Conservation (phyloP, 306 rosid genomes). For the Geum urbanum region DNA sequence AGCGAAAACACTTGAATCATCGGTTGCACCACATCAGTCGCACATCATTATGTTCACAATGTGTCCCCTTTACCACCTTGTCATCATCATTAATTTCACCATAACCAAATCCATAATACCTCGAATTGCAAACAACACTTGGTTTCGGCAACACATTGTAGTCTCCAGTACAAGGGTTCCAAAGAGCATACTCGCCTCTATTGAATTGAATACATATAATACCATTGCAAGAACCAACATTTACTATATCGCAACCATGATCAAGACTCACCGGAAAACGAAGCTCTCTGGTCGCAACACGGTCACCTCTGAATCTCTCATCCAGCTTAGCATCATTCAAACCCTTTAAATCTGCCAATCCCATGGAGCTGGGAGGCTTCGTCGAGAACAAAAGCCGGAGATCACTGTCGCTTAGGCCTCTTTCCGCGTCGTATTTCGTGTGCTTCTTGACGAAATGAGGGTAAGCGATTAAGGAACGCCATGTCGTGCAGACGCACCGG, state of each 20-base stretch:
- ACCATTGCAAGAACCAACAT: slow-evolving; percentile 6
- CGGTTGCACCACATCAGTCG: background rate
- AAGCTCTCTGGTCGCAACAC: background rate
- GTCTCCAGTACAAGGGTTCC: slow-evolving; percentile 17
- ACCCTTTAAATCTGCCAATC: background rate
- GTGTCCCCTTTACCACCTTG: background rate
- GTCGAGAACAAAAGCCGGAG: background rate
- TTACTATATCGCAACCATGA: background rate
- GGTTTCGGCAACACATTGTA: background rate
- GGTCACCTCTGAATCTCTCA: background rate
- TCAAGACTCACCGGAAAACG: background rate
- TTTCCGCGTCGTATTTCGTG: background rate
- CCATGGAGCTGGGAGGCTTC: background rate
- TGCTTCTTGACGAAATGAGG: slow-evolving; percentile 14
- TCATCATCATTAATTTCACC: slow-evolving; percentile 4
- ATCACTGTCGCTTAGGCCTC: background rate
- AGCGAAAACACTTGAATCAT: background rate
- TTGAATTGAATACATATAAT: background rate
- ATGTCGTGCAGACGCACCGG: slow-evolving; percentile 8
- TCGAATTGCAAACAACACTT: no score
- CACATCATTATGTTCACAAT: background rate
- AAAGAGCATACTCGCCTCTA: background rate
- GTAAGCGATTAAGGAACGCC: slow-evolving; percentile 4
- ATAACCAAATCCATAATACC: slow-evolving; percentile 14
- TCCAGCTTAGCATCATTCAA: background rate